phyloP scores from a whole-genome alignment of 139 green algal species.

The Marvania coccoides region DNA sequence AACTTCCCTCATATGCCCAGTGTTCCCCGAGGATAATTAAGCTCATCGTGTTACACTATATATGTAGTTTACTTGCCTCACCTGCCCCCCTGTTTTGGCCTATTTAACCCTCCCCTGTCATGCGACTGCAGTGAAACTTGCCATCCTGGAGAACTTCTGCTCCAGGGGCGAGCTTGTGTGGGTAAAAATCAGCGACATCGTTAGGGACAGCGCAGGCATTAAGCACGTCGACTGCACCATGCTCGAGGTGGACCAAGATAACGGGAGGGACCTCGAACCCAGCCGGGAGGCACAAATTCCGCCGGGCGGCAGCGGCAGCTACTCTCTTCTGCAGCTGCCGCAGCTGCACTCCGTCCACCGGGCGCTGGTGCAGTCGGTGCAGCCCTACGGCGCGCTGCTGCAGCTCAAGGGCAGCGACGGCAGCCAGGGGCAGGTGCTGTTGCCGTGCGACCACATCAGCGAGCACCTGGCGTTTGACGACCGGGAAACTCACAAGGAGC shows the following conservation, averaged over 20 bases:
- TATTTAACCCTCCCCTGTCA: too few relatives aligned
- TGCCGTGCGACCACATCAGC: conserved; percentile 31
- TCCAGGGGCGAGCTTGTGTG: too few relatives aligned
- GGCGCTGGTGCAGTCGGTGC: conserved; percentile 35
- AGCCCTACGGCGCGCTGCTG: conserved; percentile 58
- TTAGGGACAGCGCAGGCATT: conserved; percentile 2
- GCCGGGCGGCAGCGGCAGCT: not conserved
- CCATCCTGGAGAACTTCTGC: conserved; percentile 16
- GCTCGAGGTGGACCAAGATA: conserved; percentile 22
- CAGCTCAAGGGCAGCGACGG: conserved; percentile 44
- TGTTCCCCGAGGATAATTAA: too few relatives aligned
- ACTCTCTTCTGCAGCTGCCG: conserved; percentile 6
- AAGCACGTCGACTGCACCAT: conserved; percentile 23
- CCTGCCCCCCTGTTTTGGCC: too few relatives aligned
- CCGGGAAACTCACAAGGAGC: too few relatives aligned
- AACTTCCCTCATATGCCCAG: too few relatives aligned
- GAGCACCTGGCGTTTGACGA: conserved; percentile 41
- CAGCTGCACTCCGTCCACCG: conserved; percentile 37
- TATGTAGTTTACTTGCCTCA: too few relatives aligned
- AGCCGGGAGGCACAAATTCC: too few relatives aligned
- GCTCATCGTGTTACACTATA: too few relatives aligned
- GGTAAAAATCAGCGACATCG: conserved; percentile 31
- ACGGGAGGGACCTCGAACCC: conserved; percentile 32
- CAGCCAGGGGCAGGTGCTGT: not conserved
- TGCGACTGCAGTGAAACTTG: not conserved